phyloP scores from a whole-genome alignment of 2,329 filamentous ascomycete species.

The Pseudogymnoascus sp. region DNA sequence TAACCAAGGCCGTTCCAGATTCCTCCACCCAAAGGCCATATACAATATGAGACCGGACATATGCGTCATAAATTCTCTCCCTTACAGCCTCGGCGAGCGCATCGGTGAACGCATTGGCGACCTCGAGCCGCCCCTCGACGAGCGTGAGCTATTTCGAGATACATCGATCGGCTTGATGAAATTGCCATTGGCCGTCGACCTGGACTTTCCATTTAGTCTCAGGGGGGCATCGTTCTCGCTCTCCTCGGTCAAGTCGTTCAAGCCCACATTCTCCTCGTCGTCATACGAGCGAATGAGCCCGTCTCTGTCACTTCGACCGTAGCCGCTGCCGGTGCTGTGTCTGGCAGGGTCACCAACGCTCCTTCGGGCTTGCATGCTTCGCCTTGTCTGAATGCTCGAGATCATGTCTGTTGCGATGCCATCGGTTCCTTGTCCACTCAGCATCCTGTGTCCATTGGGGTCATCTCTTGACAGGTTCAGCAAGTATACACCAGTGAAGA shows the following conservation, averaged over 20 bases:
- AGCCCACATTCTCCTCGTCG: constrained; percentile 65
- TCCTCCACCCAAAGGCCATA: constrained; percentile 1
- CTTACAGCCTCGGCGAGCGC: constrained; percentile 3
- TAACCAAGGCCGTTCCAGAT: constrained; percentile 5
- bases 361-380: constrained; percentile 85
- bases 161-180: background rate
- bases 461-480: constrained; percentile 92
- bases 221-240: constrained; percentile 51
- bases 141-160: constrained; percentile 1
- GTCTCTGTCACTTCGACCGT: constrained; percentile 59
- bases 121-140: background rate
- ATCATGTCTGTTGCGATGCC: constrained; percentile 87
- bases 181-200: constrained; percentile 1
- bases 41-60: background rate
- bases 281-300: constrained; percentile 86
- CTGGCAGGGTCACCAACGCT: constrained; percentile 52
- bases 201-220: background rate
- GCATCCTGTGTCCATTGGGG: constrained; percentile 65
- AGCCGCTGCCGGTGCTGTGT: constrained; percentile 53
- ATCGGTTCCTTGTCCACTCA: constrained; percentile 57
- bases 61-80: background rate
- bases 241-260: constrained; percentile 73
- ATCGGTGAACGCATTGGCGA: background rate
- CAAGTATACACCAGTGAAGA: constrained; percentile 91
- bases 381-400: constrained; percentile 78